A percentile compares a stretch with the other conserved stretches of the same genome.
Evolutionary conservation across 208 protist genomes (phyloP).

Genomic region (Leishmania aethiopica): DNA sequence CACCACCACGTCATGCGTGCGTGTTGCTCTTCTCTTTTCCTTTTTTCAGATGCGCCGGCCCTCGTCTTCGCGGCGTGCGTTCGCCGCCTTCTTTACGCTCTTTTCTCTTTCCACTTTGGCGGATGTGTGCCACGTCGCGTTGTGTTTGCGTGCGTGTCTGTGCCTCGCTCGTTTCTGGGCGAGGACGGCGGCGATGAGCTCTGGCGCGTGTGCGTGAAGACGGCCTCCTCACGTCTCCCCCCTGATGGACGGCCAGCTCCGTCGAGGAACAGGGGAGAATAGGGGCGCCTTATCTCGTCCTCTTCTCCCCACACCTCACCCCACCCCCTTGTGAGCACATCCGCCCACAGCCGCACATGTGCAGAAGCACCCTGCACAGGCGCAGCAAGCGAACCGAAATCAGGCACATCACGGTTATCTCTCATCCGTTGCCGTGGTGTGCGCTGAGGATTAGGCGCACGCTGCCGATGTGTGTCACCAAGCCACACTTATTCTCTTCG

Average conservation of each 20-base stretch:
- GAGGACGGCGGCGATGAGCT: background rate
- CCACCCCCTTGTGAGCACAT: background rate
- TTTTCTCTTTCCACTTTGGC: background rate
- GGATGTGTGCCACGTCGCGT: background rate
- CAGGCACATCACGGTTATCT: background rate
- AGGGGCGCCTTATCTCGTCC: background rate
- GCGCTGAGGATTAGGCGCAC: constrained; percentile 10
- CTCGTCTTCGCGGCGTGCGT: background rate
- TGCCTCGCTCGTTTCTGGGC: background rate
- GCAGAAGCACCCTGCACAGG: background rate
- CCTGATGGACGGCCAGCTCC: background rate
- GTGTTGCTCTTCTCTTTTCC: constrained; percentile 20
- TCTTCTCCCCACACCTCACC: too few relatives aligned
- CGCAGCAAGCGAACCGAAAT: background rate
- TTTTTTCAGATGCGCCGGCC: background rate
- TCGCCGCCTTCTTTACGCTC: background rate
- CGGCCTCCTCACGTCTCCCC: background rate
- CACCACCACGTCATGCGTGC: constrained; percentile 6
- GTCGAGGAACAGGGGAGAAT: background rate
- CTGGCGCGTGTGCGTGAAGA: background rate
- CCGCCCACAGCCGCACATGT: background rate
- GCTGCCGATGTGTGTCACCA: background rate
- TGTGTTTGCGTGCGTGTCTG: background rate
- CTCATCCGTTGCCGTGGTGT: background rate
- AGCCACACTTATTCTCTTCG: background rate